Base-by-base conservation (phyloP, 1,139 yeast genomes). In the Geotrichum europaeum region DNA sequence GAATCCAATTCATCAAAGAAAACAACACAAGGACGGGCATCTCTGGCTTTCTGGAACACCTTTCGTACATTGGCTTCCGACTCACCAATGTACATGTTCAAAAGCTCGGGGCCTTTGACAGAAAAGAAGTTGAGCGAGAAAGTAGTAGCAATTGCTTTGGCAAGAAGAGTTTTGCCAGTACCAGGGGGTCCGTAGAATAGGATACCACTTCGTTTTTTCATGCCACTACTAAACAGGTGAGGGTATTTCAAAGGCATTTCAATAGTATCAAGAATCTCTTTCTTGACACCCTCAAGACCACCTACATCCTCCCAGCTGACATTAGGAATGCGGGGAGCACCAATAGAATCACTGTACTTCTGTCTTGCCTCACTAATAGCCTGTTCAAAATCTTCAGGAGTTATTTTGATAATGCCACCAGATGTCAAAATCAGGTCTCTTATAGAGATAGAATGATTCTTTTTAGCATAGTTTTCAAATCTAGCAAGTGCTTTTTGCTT, bases 121-220 rank as follows among this genome's bases (percentile, higher is more conserved):
- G 96, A 89, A 75, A 94, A 92, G 73, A 94, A 94, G 71, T 94
- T 94, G 65, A 94, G 79, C 3, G 97, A 88, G 70, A 92, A 94
- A 65, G 92, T 90, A 1, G 97, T 89, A 1, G 98, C 98, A 69
- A 94, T 94, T 0, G 98, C 98, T 72, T 94, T 94, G 12, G 98
- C 98, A 63, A 94, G 79, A 52, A 94, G 78, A 0, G 99, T 94
- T 71, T 94, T 94, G 67, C 99, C 99, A 0, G 98, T 94, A 32
- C 99, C 99, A 0, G 99, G 99, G 0, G 98, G 98, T 0, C 99
- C 99, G 74, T 94, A 94, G 71, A 94, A 91, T 65, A 94, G 76
- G 50, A 94, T 89, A 62, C 99, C 99, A 71, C 96, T 87, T 73
- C 98, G 81, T 72, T 94, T 92, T 73, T 94, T 92, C 70, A 94